A percentile compares a stretch with the other conserved stretches of the same genome.
These are phyloP conservation scores for Agaricus sinodeliciosus DNA, from an alignment of 768 basidiomycete genomes.

Conservation along the genomic window DNA sequence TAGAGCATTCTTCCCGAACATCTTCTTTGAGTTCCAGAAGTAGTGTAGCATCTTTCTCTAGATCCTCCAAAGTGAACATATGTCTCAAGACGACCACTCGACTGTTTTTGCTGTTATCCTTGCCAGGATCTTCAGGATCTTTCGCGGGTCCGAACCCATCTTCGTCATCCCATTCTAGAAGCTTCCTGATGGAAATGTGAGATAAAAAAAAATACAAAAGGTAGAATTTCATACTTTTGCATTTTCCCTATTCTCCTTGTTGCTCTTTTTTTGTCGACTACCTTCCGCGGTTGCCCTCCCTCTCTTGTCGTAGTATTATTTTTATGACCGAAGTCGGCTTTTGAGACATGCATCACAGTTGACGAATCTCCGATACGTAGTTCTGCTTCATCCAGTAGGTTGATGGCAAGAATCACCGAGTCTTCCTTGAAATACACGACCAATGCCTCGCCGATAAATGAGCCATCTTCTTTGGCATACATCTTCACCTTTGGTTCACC, in stretches of 20 bases:
- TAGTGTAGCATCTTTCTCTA: constrained; percentile 79
- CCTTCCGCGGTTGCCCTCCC: constrained; percentile 46
- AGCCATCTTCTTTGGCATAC: constrained; percentile 83
- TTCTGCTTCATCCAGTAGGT: constrained; percentile 88
- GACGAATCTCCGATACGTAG: constrained; percentile 74
- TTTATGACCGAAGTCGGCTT: constrained; percentile 78
- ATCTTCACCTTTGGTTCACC: constrained; percentile 93
- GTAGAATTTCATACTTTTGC: constrained; percentile 56
- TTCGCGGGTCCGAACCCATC: constrained; percentile 80
- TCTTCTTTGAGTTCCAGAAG: constrained; percentile 94
- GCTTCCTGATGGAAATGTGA: constrained; percentile 49
- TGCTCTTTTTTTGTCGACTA: constrained; percentile 72
- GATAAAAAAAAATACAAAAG: background rate
- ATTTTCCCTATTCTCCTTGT: constrained; percentile 76
- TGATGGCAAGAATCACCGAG: constrained; percentile 80
- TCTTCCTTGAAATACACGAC: constrained; percentile 98
- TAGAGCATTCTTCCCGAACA: constrained; percentile 88
- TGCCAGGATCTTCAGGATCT: constrained; percentile 45
- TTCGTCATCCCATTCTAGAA: constrained; percentile 91
- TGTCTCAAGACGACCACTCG: constrained; percentile 91
- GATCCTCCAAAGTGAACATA: constrained; percentile 87
- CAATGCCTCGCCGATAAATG: constrained; percentile 90
- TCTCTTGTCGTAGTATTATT: constrained; percentile 29
- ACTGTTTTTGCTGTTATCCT: constrained; percentile 44
- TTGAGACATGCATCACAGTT: constrained; percentile 66